These are phyloP conservation scores for Leersia perrieri DNA, from an alignment of 176 grass and related monocot species.

Conservation along the genomic window DNA sequence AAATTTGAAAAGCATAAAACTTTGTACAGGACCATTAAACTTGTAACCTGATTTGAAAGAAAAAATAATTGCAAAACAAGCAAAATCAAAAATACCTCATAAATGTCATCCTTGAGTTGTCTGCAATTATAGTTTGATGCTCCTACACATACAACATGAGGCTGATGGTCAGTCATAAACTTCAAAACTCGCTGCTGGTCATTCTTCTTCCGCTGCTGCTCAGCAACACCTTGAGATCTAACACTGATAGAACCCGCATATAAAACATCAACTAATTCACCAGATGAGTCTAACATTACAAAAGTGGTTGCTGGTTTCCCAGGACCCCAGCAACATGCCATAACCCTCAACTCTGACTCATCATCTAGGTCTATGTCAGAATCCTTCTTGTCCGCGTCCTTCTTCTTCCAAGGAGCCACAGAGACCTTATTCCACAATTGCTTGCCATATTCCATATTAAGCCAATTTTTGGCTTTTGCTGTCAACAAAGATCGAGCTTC, in stretches of 20 bases:
- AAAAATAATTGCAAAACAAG: background rate
- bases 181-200: conserved; percentile 84
- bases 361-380: too few relatives aligned
- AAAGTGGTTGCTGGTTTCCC: conserved; percentile 93
- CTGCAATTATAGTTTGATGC: conserved; percentile 85
- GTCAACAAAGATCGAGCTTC: conserved; percentile 70
- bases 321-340: conserved; percentile 97
- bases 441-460: conserved; percentile 84
- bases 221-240: conserved; percentile 80
- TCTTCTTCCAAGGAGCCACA: conserved; percentile 83
- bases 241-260: conserved; percentile 89
- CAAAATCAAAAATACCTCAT: conserved; percentile 57
- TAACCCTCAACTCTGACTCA: too few relatives aligned
- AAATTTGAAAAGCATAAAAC: too few relatives aligned
- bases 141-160: conserved; percentile 87
- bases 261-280: conserved; percentile 93
- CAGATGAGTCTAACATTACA: conserved; percentile 87
- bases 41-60: background rate
- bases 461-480: conserved; percentile 73
- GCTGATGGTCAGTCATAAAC: conserved; percentile 93
- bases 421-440: conserved; percentile 77
- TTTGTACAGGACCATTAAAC: background rate
- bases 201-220: conserved; percentile 83
- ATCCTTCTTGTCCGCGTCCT: conserved; percentile 63
- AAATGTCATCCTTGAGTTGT: conserved; percentile 96